These are phyloP conservation scores for Colletotrichum somersetense DNA, from an alignment of 2,329 filamentous ascomycete species.

Conservation along the genomic window DNA sequence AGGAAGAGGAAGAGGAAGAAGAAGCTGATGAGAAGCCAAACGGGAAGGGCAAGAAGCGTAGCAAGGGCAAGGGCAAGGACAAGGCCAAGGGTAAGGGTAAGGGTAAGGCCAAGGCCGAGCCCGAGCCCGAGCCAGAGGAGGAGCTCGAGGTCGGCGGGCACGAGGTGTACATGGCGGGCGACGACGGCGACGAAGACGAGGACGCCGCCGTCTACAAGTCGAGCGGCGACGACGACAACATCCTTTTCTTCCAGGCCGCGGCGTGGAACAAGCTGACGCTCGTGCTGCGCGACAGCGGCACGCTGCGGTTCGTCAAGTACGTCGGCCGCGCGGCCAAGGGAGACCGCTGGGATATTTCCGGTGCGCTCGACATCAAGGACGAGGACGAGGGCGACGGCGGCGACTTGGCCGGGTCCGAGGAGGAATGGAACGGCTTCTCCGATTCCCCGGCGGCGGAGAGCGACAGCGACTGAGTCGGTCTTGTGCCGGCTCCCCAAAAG, in stretches of 20 bases:
- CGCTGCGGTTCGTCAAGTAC: conserved; percentile 96
- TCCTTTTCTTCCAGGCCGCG: conserved; percentile 72
- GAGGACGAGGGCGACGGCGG: conserved; percentile 58
- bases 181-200: conserved; percentile 75
- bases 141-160: conserved; percentile 73
- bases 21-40: conserved; percentile 51
- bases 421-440: conserved; percentile 71
- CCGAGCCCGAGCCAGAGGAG: conserved; percentile 45
- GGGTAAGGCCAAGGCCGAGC: conserved; percentile 42
- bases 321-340: conserved; percentile 85
- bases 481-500: background rate
- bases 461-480: conserved; percentile 52
- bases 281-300: conserved; percentile 87
- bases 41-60: conserved; percentile 50
- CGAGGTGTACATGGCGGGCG: conserved; percentile 94
- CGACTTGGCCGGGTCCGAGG: conserved; percentile 53
- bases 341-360: conserved; percentile 93
- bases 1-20: conserved; percentile 56
- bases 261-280: conserved; percentile 93
- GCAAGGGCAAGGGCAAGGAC: conserved; percentile 43
- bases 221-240: conserved; percentile 79
- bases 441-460: conserved; percentile 46
- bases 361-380: conserved; percentile 78
- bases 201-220: conserved; percentile 87
- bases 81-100: conserved; percentile 45